Base-by-base conservation (phyloP, 2,329 filamentous ascomycete species). In the Alternaria conjuncta region DNA sequence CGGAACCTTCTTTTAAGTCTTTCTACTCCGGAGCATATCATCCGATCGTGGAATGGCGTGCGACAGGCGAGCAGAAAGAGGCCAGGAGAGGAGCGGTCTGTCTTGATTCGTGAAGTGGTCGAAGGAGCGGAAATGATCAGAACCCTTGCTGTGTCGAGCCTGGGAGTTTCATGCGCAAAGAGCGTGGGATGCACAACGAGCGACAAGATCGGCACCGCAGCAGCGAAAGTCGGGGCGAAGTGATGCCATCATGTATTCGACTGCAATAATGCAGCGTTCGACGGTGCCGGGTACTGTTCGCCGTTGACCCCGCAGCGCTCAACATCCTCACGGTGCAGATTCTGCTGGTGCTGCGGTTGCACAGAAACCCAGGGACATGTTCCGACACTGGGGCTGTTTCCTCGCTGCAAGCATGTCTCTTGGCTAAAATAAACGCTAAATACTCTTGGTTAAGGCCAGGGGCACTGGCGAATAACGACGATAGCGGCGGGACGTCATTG, bases 101-200 rank as follows among this genome's bases (percentile, higher is more conserved):
- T 51, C 59, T 59, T 71, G 71, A 74, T 74, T 73, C 68, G 71
- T 69, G 61, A 71, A 49, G 47, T 53, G 51, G 36, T 60, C 53
- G 63, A 60, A 65, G 64, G 61, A 69, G 66, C 65, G 66, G 68
- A 69, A 63, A 68, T 71, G 71, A 72, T 67, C 63, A 65, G 60
- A 55, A 70, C 56, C 71, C 70, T 67, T 66, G 61, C 65, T 65
- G 58, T 66, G 68, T 70, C 57, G 57, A 63, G 65, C 43, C 43
- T 45, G 49, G 49, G 36, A 53, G 67, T 69, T 71, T 71, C 68
- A 74, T 62, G 62, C 49, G 55, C 41, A 32, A 41, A 54, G 46
- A 54, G 55, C 20, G 53, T 60, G 55, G 50, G 50, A 62, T 54
- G 62, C 50, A 49, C 55, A 55, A 43, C 30, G 44, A 45, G 59